Conservation (phyloP, 805 yeast genomes). For the Candida nanaspora region DNA sequence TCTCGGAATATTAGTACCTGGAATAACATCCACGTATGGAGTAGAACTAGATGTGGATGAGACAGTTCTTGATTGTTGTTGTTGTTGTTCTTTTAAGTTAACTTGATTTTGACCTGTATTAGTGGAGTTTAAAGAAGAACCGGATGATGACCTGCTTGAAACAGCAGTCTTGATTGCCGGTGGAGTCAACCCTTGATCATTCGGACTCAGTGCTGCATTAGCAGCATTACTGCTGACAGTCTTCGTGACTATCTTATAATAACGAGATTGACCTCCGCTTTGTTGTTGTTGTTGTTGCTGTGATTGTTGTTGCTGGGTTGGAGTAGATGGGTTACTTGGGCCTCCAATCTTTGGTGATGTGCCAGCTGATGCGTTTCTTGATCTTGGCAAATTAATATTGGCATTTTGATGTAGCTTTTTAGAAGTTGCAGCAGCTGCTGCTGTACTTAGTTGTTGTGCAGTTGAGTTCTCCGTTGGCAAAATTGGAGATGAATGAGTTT, state of each 20-base stretch:
- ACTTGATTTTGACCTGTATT: slow-evolving; percentile 2
- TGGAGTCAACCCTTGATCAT: background rate
- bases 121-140: background rate
- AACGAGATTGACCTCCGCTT: background rate
- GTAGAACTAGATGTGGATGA: slow-evolving; percentile 7
- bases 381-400: background rate
- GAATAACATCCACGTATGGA: slow-evolving; percentile 33
- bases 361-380: background rate
- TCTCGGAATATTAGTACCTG: slow-evolving; percentile 52
- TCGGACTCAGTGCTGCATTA: background rate
- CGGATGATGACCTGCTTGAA: background rate
- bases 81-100: no score
- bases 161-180: background rate
- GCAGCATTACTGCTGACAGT: background rate
- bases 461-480: slow-evolving; percentile 2
- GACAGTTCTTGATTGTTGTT: background rate
- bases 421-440: slow-evolving; percentile 2
- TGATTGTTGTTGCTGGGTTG: background rate
- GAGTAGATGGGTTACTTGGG: background rate
- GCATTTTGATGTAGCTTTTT: slow-evolving; percentile 1
- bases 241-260: background rate
- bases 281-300: background rate
- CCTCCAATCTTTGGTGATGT: background rate
- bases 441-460: background rate
- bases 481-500: slow-evolving; percentile 2